Evolutionary conservation across 1,284 basidiomycete genomes (phyloP).

Genomic region (Xerocomus amazonicus): DNA sequence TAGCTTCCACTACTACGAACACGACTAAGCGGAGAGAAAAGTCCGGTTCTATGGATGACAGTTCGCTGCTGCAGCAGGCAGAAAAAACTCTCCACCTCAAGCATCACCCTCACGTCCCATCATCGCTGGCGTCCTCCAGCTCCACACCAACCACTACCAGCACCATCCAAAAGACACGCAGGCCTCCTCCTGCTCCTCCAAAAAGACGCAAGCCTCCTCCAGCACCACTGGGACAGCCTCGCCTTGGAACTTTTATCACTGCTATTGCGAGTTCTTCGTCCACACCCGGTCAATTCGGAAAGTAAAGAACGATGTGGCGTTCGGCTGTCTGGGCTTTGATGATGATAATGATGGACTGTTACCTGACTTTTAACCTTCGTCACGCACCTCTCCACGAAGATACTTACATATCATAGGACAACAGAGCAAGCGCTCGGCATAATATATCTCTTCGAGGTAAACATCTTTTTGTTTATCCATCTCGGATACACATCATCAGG

Average conservation of each 20-base stretch:
- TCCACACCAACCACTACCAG: conserved; percentile 10
- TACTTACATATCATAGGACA: conserved; percentile 24
- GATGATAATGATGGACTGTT: conserved; percentile 7
- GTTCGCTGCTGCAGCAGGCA: conserved; percentile 13
- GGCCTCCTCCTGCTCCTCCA: conserved; percentile 50
- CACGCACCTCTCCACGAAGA: conserved; percentile 16
- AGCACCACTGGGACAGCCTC: conserved; percentile 46
- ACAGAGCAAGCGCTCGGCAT: conserved; percentile 15
- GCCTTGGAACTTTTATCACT: conserved; percentile 48
- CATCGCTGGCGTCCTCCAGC: conserved; percentile 19
- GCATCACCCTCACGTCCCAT: conserved; percentile 12
- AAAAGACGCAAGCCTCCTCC: conserved; percentile 65
- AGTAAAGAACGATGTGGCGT: conserved; percentile 6
- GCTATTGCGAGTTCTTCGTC: conserved; percentile 40
- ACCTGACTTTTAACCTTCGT: conserved; percentile 9
- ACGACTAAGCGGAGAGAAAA: conserved; percentile 31
- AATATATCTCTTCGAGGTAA: conserved; percentile 13
- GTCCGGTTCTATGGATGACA: conserved; percentile 33
- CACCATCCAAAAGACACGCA: conserved; percentile 18
- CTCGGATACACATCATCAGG: conserved; percentile 1
- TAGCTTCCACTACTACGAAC: conserved; percentile 37
- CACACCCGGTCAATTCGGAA: conserved; percentile 14
- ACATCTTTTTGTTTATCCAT: conserved; percentile 7
- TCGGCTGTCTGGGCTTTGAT: conserved; percentile 4
- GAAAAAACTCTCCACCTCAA: conserved; percentile 16